Conservation (phyloP, 1,139 yeast species). For the Meyerozyma sp. region DNA sequence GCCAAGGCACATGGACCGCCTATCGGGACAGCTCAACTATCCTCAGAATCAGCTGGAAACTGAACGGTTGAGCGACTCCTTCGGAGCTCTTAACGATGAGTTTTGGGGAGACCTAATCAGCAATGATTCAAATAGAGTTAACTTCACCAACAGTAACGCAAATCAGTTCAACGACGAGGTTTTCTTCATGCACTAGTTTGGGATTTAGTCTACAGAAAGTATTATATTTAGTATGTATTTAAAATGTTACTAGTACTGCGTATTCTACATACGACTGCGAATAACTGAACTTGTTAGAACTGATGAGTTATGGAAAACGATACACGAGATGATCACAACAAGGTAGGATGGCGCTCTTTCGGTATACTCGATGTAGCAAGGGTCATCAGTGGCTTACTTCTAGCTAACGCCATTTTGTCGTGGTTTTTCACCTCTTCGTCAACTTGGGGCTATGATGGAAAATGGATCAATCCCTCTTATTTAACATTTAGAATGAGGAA, state of each 20-base stretch:
- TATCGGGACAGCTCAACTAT: neutral
- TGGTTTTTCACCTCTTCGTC: slow-evolving; percentile 45
- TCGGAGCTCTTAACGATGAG: slow-evolving; percentile 35
- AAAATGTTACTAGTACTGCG: neutral
- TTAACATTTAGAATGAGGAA: slow-evolving; percentile 20
- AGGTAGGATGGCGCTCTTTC: slow-evolving; percentile 8
- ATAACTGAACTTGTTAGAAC: too few relatives aligned
- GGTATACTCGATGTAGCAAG: slow-evolving; percentile 37
- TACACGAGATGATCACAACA: neutral
- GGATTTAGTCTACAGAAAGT: neutral
- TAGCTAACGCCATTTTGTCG: slow-evolving; percentile 45
- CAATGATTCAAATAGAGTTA: slow-evolving; percentile 30
- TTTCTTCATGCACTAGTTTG: slow-evolving; percentile 18
- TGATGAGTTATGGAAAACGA: neutral
- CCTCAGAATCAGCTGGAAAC: neutral
- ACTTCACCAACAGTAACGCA: slow-evolving; percentile 25
- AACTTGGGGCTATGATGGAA: slow-evolving; percentile 54
- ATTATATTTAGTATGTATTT: neutral
- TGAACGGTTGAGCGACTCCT: slow-evolving; percentile 24
- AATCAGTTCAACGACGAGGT: slow-evolving; percentile 21
- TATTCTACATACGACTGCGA: too few relatives aligned
- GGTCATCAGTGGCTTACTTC: slow-evolving; percentile 41
- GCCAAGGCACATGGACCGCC: neutral
- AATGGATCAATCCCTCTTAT: slow-evolving; percentile 43
- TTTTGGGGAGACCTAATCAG: slow-evolving; percentile 41